Base-by-base conservation (phyloP, 1,284 basidiomycete species). In the Cerrena zonata region DNA sequence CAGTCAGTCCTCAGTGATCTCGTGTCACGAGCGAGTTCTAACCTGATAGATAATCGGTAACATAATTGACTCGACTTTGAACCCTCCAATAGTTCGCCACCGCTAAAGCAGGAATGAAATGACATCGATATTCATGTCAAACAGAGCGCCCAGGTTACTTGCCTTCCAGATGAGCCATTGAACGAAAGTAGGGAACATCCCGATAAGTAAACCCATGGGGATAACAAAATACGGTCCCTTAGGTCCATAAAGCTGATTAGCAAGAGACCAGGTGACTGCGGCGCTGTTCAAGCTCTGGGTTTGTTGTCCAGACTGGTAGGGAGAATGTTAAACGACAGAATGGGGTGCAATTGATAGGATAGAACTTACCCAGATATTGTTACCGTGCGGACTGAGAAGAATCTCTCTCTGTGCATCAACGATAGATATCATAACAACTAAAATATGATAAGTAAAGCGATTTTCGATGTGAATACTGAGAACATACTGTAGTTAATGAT, bases 231-330 rank as follows among this genome's bases (percentile, higher is more conserved):
- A 82, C 2, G 75, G 76, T 0, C 78, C 78, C 36, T 68, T 61
- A 24, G 68, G 69, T 1, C 78, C 70, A 58, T 81, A 85, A 19
- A 85, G 66, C 49, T 78, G 61, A 53, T 78, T 78, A 2, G 80
- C 79, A 60, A 87, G 71, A 2, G 80, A 67, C 84, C 84, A 84
- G 56, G 86, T 61, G 23, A 87, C 71, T 0, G 84, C 82, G 42
- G 79, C 75, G 19, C 76, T 80, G 66, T 86, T 86, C 43, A 60
- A 49, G 40, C 53, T 61, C 56, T 63, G 61, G 1, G 53, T 48
- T 19, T 50, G 37, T 49, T 64, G 64, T 7, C 60, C 60, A 21
- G 56, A 50, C 63, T 65, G 37, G 21, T 2, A 23, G 13, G 21
- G n/a, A n/a, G n/a, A n/a, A n/a, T n/a, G 23, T 30, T 5, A 39